phyloP scores from a whole-genome alignment of 2,329 filamentous ascomycete species.

The Botrytis tulipae region DNA sequence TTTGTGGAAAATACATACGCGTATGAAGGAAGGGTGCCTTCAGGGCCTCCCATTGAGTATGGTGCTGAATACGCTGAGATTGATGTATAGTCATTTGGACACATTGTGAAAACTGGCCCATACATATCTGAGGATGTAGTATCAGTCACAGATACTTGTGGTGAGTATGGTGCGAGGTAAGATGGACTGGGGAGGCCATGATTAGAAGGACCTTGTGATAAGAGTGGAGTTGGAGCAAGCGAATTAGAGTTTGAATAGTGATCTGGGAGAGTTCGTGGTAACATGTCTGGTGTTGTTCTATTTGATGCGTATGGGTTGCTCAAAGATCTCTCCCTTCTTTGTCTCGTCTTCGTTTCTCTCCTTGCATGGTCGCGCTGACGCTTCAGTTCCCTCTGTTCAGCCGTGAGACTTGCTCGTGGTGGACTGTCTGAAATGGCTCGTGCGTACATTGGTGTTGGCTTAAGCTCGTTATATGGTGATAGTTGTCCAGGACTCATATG shows the following conservation, averaged over 20 bases:
- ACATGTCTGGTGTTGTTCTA: slow-evolving; percentile 36
- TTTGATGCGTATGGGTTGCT: slow-evolving; percentile 38
- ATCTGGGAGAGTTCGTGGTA: slow-evolving; percentile 35
- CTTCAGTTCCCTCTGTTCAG: slow-evolving; percentile 61
- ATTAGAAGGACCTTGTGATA: slow-evolving; percentile 32
- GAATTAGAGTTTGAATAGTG: slow-evolving; percentile 33
- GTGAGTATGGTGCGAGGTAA: slow-evolving; percentile 36
- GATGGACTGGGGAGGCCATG: slow-evolving; percentile 32
- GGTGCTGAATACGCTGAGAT: slow-evolving; percentile 33
- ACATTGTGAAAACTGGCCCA: slow-evolving; percentile 37
- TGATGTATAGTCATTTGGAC: slow-evolving; percentile 33
- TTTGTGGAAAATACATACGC: slow-evolving; percentile 24
- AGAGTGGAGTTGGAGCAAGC: slow-evolving; percentile 37
- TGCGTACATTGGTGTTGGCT: slow-evolving; percentile 36
- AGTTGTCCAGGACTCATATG: slow-evolving; percentile 32
- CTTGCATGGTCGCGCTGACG: slow-evolving; percentile 59
- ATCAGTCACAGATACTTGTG: slow-evolving; percentile 29
- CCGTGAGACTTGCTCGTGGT: slow-evolving; percentile 52
- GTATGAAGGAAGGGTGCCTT: slow-evolving; percentile 32
- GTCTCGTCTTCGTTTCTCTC: slow-evolving; percentile 56
- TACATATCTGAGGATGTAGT: slow-evolving; percentile 35
- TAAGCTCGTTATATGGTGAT: slow-evolving; percentile 36
- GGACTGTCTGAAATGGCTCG: slow-evolving; percentile 53
- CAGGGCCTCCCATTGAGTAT: slow-evolving; percentile 30
- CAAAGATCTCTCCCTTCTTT: slow-evolving; percentile 45